Conservation (phyloP, 2,329 filamentous ascomycete genomes). For the Alternaria sp. region DNA sequence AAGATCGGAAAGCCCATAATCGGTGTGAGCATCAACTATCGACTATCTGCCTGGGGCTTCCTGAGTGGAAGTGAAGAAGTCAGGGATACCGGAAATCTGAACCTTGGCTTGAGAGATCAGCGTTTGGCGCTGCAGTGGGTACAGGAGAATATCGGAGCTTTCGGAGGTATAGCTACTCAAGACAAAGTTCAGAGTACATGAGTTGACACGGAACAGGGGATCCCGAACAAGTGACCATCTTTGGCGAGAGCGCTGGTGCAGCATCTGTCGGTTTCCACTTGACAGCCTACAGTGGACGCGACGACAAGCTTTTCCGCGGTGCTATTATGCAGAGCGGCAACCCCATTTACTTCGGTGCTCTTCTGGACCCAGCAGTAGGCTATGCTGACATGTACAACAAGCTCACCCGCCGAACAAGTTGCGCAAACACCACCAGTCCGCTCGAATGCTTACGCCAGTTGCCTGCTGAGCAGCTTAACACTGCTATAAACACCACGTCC, state of each 20-base stretch:
- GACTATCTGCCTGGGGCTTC: slow-evolving; percentile 70
- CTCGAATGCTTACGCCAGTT: slow-evolving; percentile 64
- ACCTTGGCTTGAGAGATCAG: slow-evolving; percentile 59
- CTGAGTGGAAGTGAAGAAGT: slow-evolving; percentile 56
- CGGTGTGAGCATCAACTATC: slow-evolving; percentile 58
- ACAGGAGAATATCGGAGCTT: slow-evolving; percentile 54
- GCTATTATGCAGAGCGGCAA: slow-evolving; percentile 58
- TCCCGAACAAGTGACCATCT: slow-evolving; percentile 56
- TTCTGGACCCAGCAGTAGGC: slow-evolving; percentile 27
- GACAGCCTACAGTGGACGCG: slow-evolving; percentile 58
- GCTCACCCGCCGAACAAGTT: slow-evolving; percentile 36
- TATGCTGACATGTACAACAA: slow-evolving; percentile 33
- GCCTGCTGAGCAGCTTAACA: slow-evolving; percentile 67
- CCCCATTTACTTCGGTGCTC: slow-evolving; percentile 44
- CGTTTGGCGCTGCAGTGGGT: slow-evolving; percentile 59
- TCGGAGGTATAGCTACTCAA: slow-evolving; percentile 52
- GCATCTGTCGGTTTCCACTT: slow-evolving; percentile 56
- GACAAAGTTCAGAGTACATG: slow-evolving; percentile 31
- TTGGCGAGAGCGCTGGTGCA: slow-evolving; percentile 57
- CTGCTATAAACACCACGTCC: slow-evolving; percentile 58
- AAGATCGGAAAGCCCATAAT: slow-evolving; percentile 60
- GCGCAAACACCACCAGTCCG: slow-evolving; percentile 33
- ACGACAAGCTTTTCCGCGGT: slow-evolving; percentile 58
- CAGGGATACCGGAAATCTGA: slow-evolving; percentile 56
- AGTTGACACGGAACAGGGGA: slow-evolving; percentile 49